Percentiles rank a stretch among this genome's conserved stretches.
phyloP scores from a whole-genome alignment of 1,284 basidiomycete genomes.

The Cryptococcus hybrid region DNA sequence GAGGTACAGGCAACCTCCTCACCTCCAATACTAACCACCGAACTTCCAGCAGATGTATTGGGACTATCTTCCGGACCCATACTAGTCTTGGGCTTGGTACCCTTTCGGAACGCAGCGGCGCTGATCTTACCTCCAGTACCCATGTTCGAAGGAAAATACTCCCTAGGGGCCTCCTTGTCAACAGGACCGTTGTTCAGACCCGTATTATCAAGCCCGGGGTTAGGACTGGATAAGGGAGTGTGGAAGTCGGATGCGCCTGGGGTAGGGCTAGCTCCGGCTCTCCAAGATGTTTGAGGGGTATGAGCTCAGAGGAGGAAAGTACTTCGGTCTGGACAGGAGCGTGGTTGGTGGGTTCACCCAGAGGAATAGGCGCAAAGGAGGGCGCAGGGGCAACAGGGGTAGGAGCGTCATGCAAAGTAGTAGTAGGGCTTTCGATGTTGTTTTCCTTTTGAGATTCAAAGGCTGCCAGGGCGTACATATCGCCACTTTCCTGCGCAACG shows the following conservation, averaged over 20 bases:
- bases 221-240: too few relatives aligned
- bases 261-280: neutral
- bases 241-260: too few relatives aligned
- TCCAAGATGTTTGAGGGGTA: too few relatives aligned
- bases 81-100: conserved; percentile 15
- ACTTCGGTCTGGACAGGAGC: neutral
- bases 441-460: conserved; percentile 3
- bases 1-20: conserved; percentile 19
- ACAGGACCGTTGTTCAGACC: too few relatives aligned
- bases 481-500: neutral
- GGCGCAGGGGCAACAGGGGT: conserved; percentile 11
- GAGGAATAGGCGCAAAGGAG: neutral
- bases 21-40: neutral
- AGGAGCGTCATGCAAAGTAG: conserved; percentile 6
- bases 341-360: neutral
- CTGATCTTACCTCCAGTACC: conserved; percentile 30
- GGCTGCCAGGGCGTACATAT: conserved; percentile 7
- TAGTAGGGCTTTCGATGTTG: too few relatives aligned
- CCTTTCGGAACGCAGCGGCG: conserved; percentile 31
- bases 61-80: conserved; percentile 8
- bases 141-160: neutral
- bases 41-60: neutral
- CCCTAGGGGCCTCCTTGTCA: neutral
- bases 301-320: neutral
- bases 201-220: too few relatives aligned